Base-by-base conservation (phyloP, 2,329 filamentous ascomycete species). In the Aureobasidium sp. region DNA sequence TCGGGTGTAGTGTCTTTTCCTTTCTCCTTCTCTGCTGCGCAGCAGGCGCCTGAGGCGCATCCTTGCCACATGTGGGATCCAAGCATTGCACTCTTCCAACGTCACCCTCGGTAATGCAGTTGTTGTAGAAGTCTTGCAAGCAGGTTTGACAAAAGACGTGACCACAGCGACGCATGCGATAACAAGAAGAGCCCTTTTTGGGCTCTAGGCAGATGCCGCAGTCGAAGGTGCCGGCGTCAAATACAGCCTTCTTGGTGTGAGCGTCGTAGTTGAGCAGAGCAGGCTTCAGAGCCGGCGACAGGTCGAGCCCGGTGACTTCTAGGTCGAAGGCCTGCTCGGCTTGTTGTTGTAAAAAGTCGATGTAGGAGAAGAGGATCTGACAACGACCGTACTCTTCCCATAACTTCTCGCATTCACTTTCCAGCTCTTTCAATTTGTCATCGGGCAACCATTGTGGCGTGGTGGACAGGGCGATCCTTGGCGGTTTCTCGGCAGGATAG, bases 101-200 rank as follows among this genome's bases (percentile, higher is more conserved):
- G 68, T 95, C 87, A 0, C 94, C 94, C 70, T 95, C 90, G 0
- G 80, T 85, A 68, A 99, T 97, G 66, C 90, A 91, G 65, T 85
- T 87, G 67, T 88, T 90, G 79, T 96, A 97, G 68, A 93, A 97
- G 68, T 93, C 90, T 65, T 90, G 87, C 2, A 99, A 79, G 70
- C 94, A 99, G n/a, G 84, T 75, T 19, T 87, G 77, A 73, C 94
- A 99, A 71, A 97, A 99, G 40, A 97, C 91, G 71, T 99, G 93
- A 0, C 85, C 85, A 73, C 94, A 99, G 63, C 87, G 85, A 49
- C 88, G 75, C 81, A 97, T 86, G 45, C 85, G 84, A 75, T 97
- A 89, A 72, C 94, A 97, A 12, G 79, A 82, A 0, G 78, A 75
- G 1, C 94, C 94, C 72, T 95, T 97, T 74, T 96, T 96, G 0